Evolutionary conservation across 805 yeast species (phyloP).

Genomic region (Cyberlindnera mrakii): DNA sequence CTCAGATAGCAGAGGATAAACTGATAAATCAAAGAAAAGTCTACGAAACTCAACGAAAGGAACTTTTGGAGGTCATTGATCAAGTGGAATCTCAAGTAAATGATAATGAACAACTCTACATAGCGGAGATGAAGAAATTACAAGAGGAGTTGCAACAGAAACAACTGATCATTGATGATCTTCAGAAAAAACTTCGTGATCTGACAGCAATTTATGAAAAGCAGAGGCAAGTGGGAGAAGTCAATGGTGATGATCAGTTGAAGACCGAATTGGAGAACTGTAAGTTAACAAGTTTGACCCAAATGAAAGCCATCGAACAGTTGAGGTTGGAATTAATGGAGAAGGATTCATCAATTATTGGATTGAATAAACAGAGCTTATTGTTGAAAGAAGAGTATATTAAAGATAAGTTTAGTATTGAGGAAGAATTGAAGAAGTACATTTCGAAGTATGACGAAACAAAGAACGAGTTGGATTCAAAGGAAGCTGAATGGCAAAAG

Average conservation of each 20-base stretch:
- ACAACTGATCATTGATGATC: slow-evolving; percentile 19
- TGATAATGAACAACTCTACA: slow-evolving; percentile 46
- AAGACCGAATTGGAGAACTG: slow-evolving; percentile 28
- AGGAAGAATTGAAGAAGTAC: slow-evolving; percentile 5
- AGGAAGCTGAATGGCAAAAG: slow-evolving; percentile 4
- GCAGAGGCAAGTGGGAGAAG: slow-evolving; percentile 13
- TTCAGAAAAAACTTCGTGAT: slow-evolving; percentile 21
- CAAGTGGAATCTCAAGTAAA: slow-evolving; percentile 48
- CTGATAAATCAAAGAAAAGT: slow-evolving; percentile 39
- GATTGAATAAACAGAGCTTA: slow-evolving; percentile 21
- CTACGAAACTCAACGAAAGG: slow-evolving; percentile 50
- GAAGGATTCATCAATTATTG: slow-evolving; percentile 7
- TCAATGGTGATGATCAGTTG: slow-evolving; percentile 25
- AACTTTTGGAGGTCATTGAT: slow-evolving; percentile 53
- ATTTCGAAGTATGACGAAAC: slow-evolving; percentile 1
- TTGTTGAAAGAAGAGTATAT: slow-evolving; percentile 23
- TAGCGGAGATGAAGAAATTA: slow-evolving; percentile 37
- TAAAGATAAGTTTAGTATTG: slow-evolving; percentile 7
- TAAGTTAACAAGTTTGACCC: slow-evolving; percentile 25
- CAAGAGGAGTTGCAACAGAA: slow-evolving; percentile 23
- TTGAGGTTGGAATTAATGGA: slow-evolving; percentile 17
- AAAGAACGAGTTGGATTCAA: slow-evolving; percentile 3
- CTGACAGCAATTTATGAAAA: slow-evolving; percentile 11
- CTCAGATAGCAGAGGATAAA: slow-evolving; percentile 32
- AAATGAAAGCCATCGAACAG: slow-evolving; percentile 23